Conservation (phyloP, 192 early-diverging fungal genomes). For the Backusella tuberculispora region DNA sequence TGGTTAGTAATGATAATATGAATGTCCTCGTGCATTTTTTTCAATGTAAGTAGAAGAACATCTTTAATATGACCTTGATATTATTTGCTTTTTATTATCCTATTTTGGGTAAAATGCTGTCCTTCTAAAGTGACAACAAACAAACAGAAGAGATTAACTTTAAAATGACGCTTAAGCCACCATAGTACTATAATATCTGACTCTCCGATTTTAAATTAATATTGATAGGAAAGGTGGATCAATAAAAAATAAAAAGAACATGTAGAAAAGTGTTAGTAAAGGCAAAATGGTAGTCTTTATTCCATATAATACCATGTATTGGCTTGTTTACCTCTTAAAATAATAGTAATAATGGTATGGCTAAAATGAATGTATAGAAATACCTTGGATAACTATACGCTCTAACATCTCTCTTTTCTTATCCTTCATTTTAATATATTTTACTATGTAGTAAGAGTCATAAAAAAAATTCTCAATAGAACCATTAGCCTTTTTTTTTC, state of each 20-base stretch:
- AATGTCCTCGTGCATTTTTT: background rate
- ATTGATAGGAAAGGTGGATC: background rate
- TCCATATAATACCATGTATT: background rate
- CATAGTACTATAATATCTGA: background rate
- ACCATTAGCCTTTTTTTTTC: background rate
- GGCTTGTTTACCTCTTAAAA: no score
- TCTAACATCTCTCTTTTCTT: no score
- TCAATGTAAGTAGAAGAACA: background rate
- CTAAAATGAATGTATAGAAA: no score
- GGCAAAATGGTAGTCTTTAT: background rate
- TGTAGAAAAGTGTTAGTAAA: background rate
- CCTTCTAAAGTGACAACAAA: background rate
- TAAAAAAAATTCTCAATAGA: background rate
- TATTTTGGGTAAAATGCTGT: slow-evolving; percentile 2
- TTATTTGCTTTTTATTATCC: background rate
- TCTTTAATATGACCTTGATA: background rate
- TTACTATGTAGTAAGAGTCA: no score
- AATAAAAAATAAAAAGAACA: no score
- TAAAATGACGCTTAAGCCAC: background rate
- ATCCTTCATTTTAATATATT: no score
- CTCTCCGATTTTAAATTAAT: background rate
- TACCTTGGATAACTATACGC: no score
- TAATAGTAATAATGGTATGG: no score
- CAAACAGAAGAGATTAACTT: background rate
- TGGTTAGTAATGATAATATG: background rate